Percentiles rank a stretch among this genome's conserved stretches.
Conservation (phyloP, 352 stramenopile genomes). For the Globisporangium nodosum region DNA sequence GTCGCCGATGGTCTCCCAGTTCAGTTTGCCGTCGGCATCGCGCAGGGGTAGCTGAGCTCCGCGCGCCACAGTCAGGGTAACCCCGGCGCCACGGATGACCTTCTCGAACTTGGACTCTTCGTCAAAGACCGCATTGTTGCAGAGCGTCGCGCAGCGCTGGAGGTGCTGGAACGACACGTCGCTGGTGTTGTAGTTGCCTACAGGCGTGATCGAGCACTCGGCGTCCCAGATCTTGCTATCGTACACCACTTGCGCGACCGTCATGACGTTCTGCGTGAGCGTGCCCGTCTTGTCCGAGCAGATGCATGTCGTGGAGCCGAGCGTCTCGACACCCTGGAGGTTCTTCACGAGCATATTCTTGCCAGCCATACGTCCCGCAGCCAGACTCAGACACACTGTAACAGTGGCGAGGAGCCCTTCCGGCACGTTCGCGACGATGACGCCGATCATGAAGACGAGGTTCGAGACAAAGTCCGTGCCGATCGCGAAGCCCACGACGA, state of each 20-base stretch:
- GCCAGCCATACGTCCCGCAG: slow-evolving; percentile 82
- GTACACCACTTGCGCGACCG: slow-evolving; percentile 81
- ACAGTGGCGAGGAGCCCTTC: slow-evolving; percentile 90
- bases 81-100: slow-evolving; percentile 14
- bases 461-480: slow-evolving; percentile 46
- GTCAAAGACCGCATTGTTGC: slow-evolving; percentile 88
- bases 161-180: slow-evolving; percentile 55
- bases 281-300: slow-evolving; percentile 96
- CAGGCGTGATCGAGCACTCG: slow-evolving; percentile 71
- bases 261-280: slow-evolving; percentile 94
- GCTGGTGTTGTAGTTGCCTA: slow-evolving; percentile 44
- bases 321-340: slow-evolving; percentile 89
- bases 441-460: slow-evolving; percentile 95
- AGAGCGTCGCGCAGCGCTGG: slow-evolving; percentile 82
- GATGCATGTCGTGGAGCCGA: slow-evolving; percentile 91
- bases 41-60: slow-evolving; percentile 12
- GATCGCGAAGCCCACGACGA: slow-evolving; percentile 51
- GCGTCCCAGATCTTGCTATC: slow-evolving; percentile 64
- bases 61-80: slow-evolving; percentile 13
- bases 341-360: slow-evolving; percentile 95
- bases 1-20: slow-evolving; percentile 66
- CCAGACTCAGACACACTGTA: slow-evolving; percentile 90
- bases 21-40: slow-evolving; percentile 11
- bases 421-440: slow-evolving; percentile 94
- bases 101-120: slow-evolving; percentile 37